Conservation (phyloP, 2,329 filamentous ascomycete species). For the Rhinocladiella mackenziei region DNA sequence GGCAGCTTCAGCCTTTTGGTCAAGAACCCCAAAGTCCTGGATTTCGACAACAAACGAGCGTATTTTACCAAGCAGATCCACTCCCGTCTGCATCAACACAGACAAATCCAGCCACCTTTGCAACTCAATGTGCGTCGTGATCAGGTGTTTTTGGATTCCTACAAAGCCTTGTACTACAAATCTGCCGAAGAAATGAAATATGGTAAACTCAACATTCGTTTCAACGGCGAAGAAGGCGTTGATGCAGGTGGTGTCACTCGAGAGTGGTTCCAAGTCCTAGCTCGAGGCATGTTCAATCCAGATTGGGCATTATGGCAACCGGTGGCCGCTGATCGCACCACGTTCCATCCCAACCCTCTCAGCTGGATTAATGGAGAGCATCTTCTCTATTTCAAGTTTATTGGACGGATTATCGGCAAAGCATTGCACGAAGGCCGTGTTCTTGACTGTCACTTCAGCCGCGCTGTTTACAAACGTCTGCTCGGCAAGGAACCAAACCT, state of each 20-base stretch:
- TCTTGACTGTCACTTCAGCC: constrained; percentile 97
- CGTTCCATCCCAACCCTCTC: constrained; percentile 95
- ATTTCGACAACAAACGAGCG: constrained; percentile 99
- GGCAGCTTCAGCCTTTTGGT: constrained; percentile 93
- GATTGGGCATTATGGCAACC: constrained; percentile 96
- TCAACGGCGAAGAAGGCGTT: constrained; percentile 95
- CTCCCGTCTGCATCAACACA: constrained; percentile 63
- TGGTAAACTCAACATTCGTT: constrained; percentile 95
- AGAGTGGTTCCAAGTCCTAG: constrained; percentile 98
- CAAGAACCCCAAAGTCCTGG: constrained; percentile 96
- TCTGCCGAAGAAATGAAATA: constrained; percentile 96
- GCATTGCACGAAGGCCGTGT: constrained; percentile 93
- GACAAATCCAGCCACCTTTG: constrained; percentile 69
- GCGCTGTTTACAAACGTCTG: constrained; percentile 97
- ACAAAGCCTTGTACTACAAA: constrained; percentile 98
- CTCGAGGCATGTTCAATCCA: constrained; percentile 97
- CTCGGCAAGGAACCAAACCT: constrained; percentile 91
- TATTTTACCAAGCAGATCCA: constrained; percentile 96
- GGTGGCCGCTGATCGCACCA: constrained; percentile 93
- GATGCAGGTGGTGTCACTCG: constrained; percentile 96
- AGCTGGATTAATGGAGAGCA: constrained; percentile 95
- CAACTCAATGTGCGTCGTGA: constrained; percentile 88
- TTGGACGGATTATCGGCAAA: constrained; percentile 96
- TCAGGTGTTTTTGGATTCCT: constrained; percentile 96
- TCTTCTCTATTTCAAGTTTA: constrained; percentile 98